Conservation (phyloP, 2,329 filamentous ascomycete genomes). For the Fusarium secorum region DNA sequence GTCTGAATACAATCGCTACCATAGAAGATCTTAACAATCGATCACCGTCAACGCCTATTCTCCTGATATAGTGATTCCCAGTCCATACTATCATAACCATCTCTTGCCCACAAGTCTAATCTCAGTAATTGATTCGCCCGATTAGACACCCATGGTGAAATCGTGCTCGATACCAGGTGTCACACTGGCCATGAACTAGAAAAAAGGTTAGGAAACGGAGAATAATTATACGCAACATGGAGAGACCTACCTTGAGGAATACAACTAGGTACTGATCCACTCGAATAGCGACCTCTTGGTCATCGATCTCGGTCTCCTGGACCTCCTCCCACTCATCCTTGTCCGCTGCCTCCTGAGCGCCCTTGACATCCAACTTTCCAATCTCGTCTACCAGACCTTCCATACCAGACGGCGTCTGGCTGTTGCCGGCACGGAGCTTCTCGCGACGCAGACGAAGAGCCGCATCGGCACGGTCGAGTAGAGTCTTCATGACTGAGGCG, state of each 20-base stretch:
- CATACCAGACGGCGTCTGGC: constrained; percentile 62
- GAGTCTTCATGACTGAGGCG: constrained; percentile 95
- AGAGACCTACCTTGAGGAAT: constrained; percentile 75
- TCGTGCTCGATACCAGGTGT: constrained; percentile 78
- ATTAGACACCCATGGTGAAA: constrained; percentile 40
- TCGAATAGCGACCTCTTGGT: constrained; percentile 78
- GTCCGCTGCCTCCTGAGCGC: constrained; percentile 60
- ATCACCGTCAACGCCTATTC: constrained; percentile 36
- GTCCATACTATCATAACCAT: background rate
- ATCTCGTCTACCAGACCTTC: constrained; percentile 88
- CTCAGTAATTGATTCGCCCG: background rate
- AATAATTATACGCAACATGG: background rate
- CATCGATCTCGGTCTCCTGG: constrained; percentile 67
- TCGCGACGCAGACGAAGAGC: constrained; percentile 88
- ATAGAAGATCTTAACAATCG: constrained; percentile 1
- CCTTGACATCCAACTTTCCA: constrained; percentile 66
- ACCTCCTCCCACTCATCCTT: constrained; percentile 73
- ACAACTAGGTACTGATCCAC: constrained; percentile 91
- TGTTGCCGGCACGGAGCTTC: constrained; percentile 68
- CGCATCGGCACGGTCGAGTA: constrained; percentile 93
- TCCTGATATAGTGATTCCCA: constrained; percentile 11
- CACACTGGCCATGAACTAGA: constrained; percentile 80
- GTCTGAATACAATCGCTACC: background rate
- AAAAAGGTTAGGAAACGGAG: background rate
- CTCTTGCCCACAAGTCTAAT: background rate